These are phyloP conservation scores for Scleroderma bovista DNA, from an alignment of 768 basidiomycete species.

Conservation along the genomic window DNA sequence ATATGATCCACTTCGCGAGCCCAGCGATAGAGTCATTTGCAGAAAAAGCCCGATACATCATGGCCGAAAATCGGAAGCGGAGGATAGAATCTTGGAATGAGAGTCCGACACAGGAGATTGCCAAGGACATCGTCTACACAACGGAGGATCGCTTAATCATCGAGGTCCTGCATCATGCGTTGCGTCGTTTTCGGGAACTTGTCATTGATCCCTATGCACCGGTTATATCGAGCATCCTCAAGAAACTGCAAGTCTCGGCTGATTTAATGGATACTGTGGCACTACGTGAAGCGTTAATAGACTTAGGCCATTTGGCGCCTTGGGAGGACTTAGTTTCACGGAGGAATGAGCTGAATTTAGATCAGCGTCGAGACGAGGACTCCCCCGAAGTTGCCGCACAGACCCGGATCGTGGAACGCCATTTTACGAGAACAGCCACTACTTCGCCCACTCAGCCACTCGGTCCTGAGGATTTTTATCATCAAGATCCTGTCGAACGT, in stretches of 20 bases:
- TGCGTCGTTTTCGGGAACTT: conserved; percentile 40
- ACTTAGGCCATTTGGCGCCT: conserved; percentile 69
- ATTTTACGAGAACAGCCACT: conserved; percentile 9
- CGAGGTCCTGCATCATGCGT: conserved; percentile 49
- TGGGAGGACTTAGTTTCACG: conserved; percentile 69
- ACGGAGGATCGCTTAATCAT: conserved; percentile 52
- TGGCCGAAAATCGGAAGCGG: conserved; percentile 30
- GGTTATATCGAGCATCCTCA: conserved; percentile 51
- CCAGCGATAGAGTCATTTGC: conserved; percentile 45
- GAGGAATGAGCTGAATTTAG: conserved; percentile 29
- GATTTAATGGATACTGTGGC: conserved; percentile 18
- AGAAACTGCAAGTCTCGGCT: conserved; percentile 40
- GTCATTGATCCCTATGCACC: conserved; percentile 63
- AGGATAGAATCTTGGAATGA: conserved; percentile 25
- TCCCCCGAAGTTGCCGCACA: conserved; percentile 30
- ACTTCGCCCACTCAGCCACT: conserved; percentile 25
- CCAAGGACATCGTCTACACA: conserved; percentile 36
- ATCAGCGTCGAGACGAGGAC: conserved; percentile 18
- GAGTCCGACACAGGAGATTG: conserved; percentile 25
- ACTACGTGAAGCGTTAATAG: conserved; percentile 48
- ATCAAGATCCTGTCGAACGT: conserved; percentile 56
- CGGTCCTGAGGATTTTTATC: conserved; percentile 61
- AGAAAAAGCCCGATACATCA: conserved; percentile 41
- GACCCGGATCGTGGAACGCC: conserved; percentile 18
- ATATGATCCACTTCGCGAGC: conserved; percentile 40